These are phyloP conservation scores for Setaria viridis DNA, from an alignment of 202 grass and related monocot species.

Conservation along the genomic window DNA sequence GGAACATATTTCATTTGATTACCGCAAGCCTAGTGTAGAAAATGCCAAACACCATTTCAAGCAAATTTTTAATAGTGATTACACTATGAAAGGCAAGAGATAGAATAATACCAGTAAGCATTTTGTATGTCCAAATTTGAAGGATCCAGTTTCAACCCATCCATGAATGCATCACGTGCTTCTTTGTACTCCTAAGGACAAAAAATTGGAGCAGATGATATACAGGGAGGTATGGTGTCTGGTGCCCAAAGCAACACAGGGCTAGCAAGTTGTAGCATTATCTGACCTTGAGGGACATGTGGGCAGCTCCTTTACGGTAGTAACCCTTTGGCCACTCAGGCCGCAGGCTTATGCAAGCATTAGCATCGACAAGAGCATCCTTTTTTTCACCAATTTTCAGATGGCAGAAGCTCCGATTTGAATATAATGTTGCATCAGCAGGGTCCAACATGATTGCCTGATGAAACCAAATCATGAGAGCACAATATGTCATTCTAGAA, in stretches of 20 bases:
- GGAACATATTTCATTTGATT: slow-evolving; percentile 13
- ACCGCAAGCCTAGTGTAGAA: not conserved
- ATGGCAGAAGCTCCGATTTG: slow-evolving; percentile 49
- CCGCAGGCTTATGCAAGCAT: slow-evolving; percentile 24
- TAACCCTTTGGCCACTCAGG: slow-evolving; percentile 53
- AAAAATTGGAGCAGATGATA: not conserved
- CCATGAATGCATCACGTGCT: slow-evolving; percentile 44
- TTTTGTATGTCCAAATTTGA: slow-evolving; percentile 31
- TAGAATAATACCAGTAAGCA: slow-evolving; percentile 23
- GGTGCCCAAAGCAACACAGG: not conserved
- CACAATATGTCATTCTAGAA: not conserved
- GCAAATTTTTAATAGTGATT: not conserved
- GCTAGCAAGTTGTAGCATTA: not conserved
- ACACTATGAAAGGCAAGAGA: not conserved
- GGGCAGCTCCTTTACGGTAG: slow-evolving; percentile 45
- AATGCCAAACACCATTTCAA: not conserved
- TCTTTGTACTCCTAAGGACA: slow-evolving; percentile 44
- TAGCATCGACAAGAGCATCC: slow-evolving; percentile 43
- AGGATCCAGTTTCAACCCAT: slow-evolving; percentile 35
- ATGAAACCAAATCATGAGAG: slow-evolving; percentile 1
- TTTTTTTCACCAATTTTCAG: slow-evolving; percentile 16
- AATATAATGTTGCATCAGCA: slow-evolving; percentile 39
- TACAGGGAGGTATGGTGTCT: not conserved
- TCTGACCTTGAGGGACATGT: slow-evolving; percentile 47
- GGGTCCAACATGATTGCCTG: slow-evolving; percentile 52